Conservation (phyloP, 176 grass and related monocot genomes). For the Rhynchospora breviuscula region DNA sequence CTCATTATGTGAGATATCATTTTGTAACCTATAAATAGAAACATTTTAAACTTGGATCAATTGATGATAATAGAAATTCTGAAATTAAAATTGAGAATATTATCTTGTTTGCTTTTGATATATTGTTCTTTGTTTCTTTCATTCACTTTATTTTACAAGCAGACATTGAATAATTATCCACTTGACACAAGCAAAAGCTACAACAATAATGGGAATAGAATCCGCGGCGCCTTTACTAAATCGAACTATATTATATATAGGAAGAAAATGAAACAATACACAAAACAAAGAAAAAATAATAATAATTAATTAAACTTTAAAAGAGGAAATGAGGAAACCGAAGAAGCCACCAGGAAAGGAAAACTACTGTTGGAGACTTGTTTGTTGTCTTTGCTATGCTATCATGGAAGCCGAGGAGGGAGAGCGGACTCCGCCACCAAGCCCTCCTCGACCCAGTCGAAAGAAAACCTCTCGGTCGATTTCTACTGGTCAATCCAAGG, state of each 20-base stretch:
- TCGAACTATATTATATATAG: background rate
- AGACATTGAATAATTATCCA: background rate
- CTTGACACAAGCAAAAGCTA: background rate
- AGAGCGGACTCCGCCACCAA: background rate
- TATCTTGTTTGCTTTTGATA: too few species aligned
- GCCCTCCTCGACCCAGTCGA: background rate
- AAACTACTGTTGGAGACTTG: constrained; percentile 2
- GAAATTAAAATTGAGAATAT: too few species aligned
- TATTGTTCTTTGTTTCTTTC: too few species aligned
- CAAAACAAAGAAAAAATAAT: background rate
- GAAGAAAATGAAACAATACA: background rate
- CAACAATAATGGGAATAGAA: constrained; percentile 1
- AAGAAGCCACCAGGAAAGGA: background rate
- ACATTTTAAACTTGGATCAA: too few species aligned
- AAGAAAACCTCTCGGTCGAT: background rate
- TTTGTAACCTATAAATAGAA: too few species aligned
- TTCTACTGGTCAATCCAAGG: background rate
- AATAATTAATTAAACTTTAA: background rate
- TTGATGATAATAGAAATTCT: too few species aligned
- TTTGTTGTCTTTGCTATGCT: background rate
- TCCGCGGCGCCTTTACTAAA: background rate
- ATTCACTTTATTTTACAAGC: too few species aligned
- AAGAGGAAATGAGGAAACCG: background rate
- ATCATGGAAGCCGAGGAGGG: background rate
- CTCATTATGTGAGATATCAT: too few species aligned